Evolutionary conservation across 2,329 filamentous ascomycete genomes (phyloP).

Genomic region (Hypoxylon sp.): DNA sequence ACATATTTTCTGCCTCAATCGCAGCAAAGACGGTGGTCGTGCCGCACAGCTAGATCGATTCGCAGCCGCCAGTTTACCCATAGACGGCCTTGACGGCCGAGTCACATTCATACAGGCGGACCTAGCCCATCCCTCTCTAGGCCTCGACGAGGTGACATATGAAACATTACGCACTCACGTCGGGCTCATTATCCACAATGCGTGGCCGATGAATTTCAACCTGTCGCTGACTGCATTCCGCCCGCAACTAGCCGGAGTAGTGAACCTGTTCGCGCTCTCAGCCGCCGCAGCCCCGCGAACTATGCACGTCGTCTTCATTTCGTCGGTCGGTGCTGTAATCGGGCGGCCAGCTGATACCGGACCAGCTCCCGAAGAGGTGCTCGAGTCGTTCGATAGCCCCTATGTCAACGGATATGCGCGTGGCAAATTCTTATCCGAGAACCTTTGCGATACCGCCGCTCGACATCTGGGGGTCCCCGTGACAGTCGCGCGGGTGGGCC

Average conservation of each 20-base stretch:
- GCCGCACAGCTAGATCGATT: constrained; percentile 30
- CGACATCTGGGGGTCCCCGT: constrained; percentile 33
- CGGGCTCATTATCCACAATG: constrained; percentile 48
- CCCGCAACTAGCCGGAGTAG: constrained; percentile 44
- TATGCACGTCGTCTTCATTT: constrained; percentile 46
- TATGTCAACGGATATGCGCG: constrained; percentile 47
- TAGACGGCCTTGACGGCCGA: constrained; percentile 28
- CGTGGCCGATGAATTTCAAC: constrained; percentile 51
- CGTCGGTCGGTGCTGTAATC: constrained; percentile 42
- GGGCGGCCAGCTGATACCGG: constrained; percentile 13
- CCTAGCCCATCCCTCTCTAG: constrained; percentile 41
- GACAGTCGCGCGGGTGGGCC: constrained; percentile 49
- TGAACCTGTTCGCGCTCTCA: constrained; percentile 43
- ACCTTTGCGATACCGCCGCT: constrained; percentile 47
- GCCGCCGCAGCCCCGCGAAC: constrained; percentile 14
- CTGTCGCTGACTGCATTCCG: constrained; percentile 40
- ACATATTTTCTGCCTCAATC: constrained; percentile 52
- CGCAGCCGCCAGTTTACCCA: constrained; percentile 7
- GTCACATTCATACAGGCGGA: constrained; percentile 47
- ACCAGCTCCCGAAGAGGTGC: constrained; percentile 39
- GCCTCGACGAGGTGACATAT: constrained; percentile 38
- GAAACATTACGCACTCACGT: constrained; percentile 30
- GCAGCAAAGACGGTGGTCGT: constrained; percentile 42
- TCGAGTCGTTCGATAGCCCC: constrained; percentile 25
- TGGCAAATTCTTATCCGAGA: constrained; percentile 52